A percentile compares a stretch with the other conserved stretches of the same genome.
Evolutionary conservation across 2,329 filamentous ascomycete genomes (phyloP).

Genomic region (Pyrenochaeta sp.): DNA sequence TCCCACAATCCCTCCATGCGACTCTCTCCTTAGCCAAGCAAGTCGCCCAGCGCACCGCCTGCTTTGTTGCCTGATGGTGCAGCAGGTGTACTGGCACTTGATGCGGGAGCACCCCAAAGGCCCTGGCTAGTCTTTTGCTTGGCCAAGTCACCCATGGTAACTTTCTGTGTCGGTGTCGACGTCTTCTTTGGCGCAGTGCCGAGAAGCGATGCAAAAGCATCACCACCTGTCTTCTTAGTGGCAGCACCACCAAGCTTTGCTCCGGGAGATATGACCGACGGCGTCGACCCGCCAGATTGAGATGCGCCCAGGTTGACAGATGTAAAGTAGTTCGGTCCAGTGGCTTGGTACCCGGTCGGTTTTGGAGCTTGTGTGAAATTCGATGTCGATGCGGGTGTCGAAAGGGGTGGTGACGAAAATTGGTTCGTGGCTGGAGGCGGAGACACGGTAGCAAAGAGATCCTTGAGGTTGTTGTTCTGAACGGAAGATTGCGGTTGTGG

Average conservation of each 20-base stretch:
- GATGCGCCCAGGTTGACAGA: constrained; percentile 65
- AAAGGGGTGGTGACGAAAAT: constrained; percentile 57
- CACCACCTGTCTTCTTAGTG: constrained; percentile 66
- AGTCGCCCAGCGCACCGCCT: constrained; percentile 45
- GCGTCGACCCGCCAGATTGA: constrained; percentile 48
- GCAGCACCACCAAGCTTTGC: constrained; percentile 49
- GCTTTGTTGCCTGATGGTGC: constrained; percentile 42
- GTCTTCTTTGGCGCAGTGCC: constrained; percentile 79
- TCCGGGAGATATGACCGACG: constrained; percentile 52
- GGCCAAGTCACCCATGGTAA: constrained; percentile 91
- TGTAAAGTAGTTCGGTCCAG: constrained; percentile 93
- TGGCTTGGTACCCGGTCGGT: constrained; percentile 73
- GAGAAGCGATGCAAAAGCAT: constrained; percentile 90
- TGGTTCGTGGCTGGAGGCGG: constrained; percentile 66
- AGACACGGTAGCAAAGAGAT: constrained; percentile 83
- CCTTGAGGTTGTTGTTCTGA: constrained; percentile 79
- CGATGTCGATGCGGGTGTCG: constrained; percentile 46
- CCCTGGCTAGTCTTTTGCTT: constrained; percentile 96
- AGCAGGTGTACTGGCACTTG: constrained; percentile 40
- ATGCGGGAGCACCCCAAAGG: constrained; percentile 82
- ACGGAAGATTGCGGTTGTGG: constrained; percentile 86
- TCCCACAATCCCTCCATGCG: not conserved
- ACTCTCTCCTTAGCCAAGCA: constrained; percentile 48
- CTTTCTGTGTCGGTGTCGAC: constrained; percentile 65
- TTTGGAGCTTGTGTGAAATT: constrained; percentile 58